Evolutionary conservation across 108 stramenopile genomes (phyloP).

Genomic region (Pseudonitzschia delicatissima): DNA sequence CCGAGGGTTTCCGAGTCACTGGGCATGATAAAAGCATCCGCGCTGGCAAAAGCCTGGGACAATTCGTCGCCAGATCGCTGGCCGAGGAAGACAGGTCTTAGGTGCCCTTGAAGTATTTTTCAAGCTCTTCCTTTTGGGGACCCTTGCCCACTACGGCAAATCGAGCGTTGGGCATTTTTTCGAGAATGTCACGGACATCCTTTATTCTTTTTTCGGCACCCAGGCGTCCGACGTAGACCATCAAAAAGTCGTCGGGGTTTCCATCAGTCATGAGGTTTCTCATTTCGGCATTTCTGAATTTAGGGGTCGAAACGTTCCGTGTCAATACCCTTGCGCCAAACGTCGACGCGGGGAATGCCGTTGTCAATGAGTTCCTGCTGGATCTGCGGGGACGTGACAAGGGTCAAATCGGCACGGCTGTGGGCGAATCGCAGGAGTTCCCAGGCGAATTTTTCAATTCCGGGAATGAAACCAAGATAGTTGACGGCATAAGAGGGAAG

Average conservation of each 20-base stretch:
- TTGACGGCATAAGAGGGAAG: conserved; percentile 86
- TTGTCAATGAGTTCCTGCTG: conserved; percentile 71
- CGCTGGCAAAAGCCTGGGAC: conserved; percentile 77
- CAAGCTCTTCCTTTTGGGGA: conserved; percentile 56
- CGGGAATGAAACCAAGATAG: conserved; percentile 82
- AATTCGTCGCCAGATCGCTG: conserved; percentile 67
- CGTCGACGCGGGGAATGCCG: conserved; percentile 91
- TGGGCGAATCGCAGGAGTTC: conserved; percentile 72
- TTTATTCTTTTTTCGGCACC: conserved; percentile 92
- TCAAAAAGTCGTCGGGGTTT: conserved; percentile 82
- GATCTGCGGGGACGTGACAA: conserved; percentile 93
- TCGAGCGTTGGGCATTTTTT: conserved; percentile 58
- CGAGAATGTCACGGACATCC: conserved; percentile 81
- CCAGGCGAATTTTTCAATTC: conserved; percentile 79
- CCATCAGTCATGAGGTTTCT: conserved; percentile 76
- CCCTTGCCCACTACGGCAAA: conserved; percentile 78
- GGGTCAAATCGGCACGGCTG: conserved; percentile 87
- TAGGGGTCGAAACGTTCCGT: conserved; percentile 90
- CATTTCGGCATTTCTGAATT: conserved; percentile 64
- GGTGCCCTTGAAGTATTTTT: conserved; percentile 71
- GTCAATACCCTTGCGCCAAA: conserved; percentile 94
- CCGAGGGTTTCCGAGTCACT: conserved; percentile 87
- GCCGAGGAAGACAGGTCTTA: conserved; percentile 75
- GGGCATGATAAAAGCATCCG: conserved; percentile 89
- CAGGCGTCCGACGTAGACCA: conserved; percentile 95